phyloP scores from a whole-genome alignment of 2,329 filamentous ascomycete genomes.

The Trichoderma atroviride region DNA sequence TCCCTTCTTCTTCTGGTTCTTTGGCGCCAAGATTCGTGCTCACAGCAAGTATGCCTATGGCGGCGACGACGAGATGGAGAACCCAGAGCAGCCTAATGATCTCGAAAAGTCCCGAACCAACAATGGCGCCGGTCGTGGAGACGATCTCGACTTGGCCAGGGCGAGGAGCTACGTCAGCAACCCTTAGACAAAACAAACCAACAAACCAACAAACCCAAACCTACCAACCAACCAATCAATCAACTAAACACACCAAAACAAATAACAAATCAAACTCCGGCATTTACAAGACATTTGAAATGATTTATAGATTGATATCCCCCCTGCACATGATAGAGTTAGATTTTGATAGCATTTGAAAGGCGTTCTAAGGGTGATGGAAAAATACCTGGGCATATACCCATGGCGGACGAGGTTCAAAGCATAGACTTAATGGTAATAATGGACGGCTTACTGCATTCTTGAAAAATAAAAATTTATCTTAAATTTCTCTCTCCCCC shows the following conservation, averaged over 20 bases:
- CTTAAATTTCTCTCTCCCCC: neutral
- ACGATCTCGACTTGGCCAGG: conserved; percentile 46
- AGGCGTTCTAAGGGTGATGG: conserved; percentile 8
- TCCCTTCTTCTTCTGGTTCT: conserved; percentile 80
- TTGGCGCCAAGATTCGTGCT: conserved; percentile 69
- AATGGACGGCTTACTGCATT: neutral
- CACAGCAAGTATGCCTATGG: conserved; percentile 73
- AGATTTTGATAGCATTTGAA: conserved; percentile 5
- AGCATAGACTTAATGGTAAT: neutral
- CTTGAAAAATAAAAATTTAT: neutral
- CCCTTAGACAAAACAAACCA: conserved; percentile 37
- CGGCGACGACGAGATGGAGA: conserved; percentile 48
- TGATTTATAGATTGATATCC: conserved; percentile 19
- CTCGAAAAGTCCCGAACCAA: conserved; percentile 42
- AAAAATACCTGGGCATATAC: neutral
- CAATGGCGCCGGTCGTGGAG: conserved; percentile 36
- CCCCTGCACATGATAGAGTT: neutral
- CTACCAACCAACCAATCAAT: neutral
- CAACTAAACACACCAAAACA: neutral
- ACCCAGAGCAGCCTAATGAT: conserved; percentile 36
- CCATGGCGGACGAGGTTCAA: neutral
- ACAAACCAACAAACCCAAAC: neutral
- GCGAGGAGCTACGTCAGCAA: conserved; percentile 53
- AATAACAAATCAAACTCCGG: neutral
- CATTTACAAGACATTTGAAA: neutral